These are phyloP conservation scores for Cephalotrichum gorgonifer DNA, from an alignment of 2,329 filamentous ascomycete genomes.

Conservation along the genomic window DNA sequence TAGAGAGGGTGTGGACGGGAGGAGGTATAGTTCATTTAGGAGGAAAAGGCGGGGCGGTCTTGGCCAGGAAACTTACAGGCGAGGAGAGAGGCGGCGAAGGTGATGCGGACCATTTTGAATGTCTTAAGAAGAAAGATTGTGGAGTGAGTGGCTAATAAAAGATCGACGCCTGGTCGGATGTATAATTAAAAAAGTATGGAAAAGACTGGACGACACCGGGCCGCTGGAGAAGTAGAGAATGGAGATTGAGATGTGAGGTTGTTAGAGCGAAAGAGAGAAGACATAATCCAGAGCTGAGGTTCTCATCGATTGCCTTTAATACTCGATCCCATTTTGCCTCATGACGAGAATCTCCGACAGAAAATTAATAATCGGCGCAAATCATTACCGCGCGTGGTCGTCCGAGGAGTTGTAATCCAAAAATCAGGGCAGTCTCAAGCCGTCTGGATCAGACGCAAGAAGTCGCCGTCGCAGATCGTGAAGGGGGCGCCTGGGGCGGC, in stretches of 20 bases:
- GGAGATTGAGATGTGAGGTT: background rate
- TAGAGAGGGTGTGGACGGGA: background rate
- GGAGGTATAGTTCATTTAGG: too few species aligned
- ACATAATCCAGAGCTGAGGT: background rate
- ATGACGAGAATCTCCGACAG: background rate
- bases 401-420: background rate
- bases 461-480: constrained; percentile 4
- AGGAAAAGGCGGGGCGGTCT: background rate
- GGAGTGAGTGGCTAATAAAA: background rate
- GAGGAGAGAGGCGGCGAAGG: constrained; percentile 12
- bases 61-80: constrained; percentile 12
- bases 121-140: constrained; percentile 1
- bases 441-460: constrained; percentile 4
- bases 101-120: constrained; percentile 15
- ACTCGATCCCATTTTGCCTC: background rate
- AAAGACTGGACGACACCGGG: background rate
- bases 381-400: background rate
- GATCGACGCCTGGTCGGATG: constrained; percentile 10
- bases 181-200: background rate
- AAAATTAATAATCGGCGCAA: background rate
- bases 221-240: background rate
- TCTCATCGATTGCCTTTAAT: background rate
- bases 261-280: background rate
- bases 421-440: background rate
- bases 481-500: background rate